These are phyloP conservation scores for Xylaria acuta DNA, from an alignment of 495 filamentous ascomycete species.

Conservation along the genomic window DNA sequence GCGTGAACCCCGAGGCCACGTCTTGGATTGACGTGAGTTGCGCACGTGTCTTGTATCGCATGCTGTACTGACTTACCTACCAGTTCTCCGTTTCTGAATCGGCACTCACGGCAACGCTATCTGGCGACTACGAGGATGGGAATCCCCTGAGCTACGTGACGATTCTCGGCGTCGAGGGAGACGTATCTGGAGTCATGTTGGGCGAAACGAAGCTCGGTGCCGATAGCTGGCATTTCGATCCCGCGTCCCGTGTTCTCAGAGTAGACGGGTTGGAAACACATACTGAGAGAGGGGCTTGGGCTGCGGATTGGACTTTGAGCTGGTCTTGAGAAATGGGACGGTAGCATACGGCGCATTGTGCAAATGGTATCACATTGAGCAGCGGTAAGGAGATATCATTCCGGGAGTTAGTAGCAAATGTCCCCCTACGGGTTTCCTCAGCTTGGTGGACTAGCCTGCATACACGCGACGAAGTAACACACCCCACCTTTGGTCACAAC, in stretches of 20 bases:
- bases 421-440: neutral
- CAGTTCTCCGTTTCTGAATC: slow-evolving; percentile 59
- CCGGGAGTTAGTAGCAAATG: neutral
- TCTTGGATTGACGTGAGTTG: slow-evolving; percentile 60
- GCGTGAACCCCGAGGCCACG: slow-evolving; percentile 62
- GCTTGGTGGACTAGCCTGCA: neutral
- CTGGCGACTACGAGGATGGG: slow-evolving; percentile 63
- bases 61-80: neutral
- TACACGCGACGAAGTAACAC: neutral
- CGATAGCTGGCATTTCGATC: slow-evolving; percentile 56
- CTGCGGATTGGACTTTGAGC: slow-evolving; percentile 60
- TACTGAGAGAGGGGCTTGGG: slow-evolving; percentile 63
- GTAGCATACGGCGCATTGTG: neutral
- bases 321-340: slow-evolving; percentile 51
- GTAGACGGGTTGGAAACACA: slow-evolving; percentile 57
- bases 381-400: neutral
- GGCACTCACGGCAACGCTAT: slow-evolving; percentile 52
- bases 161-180: slow-evolving; percentile 63
- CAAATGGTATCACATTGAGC: neutral
- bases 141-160: slow-evolving; percentile 71
- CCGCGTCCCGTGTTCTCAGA: slow-evolving; percentile 52
- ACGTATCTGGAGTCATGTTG: slow-evolving; percentile 54
- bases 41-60: neutral
- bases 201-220: slow-evolving; percentile 54
- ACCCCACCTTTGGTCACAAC: neutral